Conservation (phyloP, 2,329 filamentous ascomycete genomes). For the Pseudocercospora macadamiae region DNA sequence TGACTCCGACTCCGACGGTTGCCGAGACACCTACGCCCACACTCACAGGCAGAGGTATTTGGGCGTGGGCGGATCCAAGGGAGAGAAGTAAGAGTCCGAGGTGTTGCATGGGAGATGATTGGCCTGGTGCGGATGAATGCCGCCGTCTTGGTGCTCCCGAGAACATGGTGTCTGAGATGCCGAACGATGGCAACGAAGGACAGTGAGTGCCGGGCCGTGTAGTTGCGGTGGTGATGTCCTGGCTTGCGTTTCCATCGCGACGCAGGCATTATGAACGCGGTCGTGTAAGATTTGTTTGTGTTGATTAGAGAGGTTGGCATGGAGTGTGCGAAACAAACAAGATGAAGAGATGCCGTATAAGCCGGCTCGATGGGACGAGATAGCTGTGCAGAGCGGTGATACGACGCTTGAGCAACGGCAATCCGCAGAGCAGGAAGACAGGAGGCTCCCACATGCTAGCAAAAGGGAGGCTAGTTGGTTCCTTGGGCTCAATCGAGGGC, state of each 20-base stretch:
- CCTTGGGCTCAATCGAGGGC: background rate
- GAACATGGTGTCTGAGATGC: constrained; percentile 15
- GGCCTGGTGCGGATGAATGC: constrained; percentile 8
- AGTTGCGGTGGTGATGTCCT: constrained; percentile 27
- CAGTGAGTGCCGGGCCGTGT: constrained; percentile 18
- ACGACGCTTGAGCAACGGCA: background rate
- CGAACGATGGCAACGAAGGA: constrained; percentile 13
- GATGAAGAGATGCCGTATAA: constrained; percentile 6
- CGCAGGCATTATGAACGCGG: constrained; percentile 30
- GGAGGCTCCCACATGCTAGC: background rate
- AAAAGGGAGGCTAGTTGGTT: background rate
- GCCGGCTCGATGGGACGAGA: constrained; percentile 1
- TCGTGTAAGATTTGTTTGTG: constrained; percentile 29
- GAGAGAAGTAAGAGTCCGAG: constrained; percentile 14
- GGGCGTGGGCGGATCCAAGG: constrained; percentile 11
- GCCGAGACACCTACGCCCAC: background rate
- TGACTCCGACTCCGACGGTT: background rate
- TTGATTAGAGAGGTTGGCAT: constrained; percentile 26
- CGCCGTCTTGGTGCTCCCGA: constrained; percentile 8
- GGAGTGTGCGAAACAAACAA: constrained; percentile 24
- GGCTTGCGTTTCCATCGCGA: constrained; percentile 33
- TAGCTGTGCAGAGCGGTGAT: background rate
- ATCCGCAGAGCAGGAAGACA: constrained; percentile 6
- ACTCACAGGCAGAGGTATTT: constrained; percentile 1
- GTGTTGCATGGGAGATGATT: constrained; percentile 6